phyloP scores from a whole-genome alignment of 495 filamentous ascomycete genomes.

The Tricharina praecox region DNA sequence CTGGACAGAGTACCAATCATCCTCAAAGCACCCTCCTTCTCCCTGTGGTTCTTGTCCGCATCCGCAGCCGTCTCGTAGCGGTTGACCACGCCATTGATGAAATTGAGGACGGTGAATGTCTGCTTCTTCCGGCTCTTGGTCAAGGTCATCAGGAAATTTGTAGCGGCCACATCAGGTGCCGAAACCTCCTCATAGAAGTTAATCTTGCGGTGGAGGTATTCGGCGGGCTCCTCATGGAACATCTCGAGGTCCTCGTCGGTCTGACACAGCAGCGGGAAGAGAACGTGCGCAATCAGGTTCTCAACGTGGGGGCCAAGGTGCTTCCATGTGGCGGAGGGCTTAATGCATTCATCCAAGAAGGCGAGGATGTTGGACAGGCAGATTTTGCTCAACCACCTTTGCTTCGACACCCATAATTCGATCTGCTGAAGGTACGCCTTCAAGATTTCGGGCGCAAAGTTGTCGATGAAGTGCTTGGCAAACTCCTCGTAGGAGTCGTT shows the following conservation, averaged over 20 bases:
- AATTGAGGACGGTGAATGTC: slow-evolving; percentile 80
- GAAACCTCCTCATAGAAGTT: slow-evolving; percentile 98
- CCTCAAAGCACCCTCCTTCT: slow-evolving; percentile 87
- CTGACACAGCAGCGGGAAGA: slow-evolving; percentile 90
- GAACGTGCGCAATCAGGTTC: slow-evolving; percentile 74
- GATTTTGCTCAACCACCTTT: slow-evolving; percentile 84
- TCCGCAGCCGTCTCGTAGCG: slow-evolving; percentile 70
- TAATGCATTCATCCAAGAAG: slow-evolving; percentile 92
- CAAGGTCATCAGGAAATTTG: slow-evolving; percentile 85
- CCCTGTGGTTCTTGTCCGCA: slow-evolving; percentile 72
- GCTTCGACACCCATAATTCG: slow-evolving; percentile 90
- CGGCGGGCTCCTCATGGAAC: slow-evolving; percentile 82
- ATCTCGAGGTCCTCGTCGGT: slow-evolving; percentile 83
- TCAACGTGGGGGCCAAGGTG: slow-evolving; percentile 85
- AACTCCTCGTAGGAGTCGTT: slow-evolving; percentile 57
- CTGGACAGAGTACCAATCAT: slow-evolving; percentile 94
- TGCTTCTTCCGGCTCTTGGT: slow-evolving; percentile 92
- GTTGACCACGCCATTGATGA: slow-evolving; percentile 85
- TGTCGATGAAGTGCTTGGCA: slow-evolving; percentile 73
- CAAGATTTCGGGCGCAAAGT: slow-evolving; percentile 87
- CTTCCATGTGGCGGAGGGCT: slow-evolving; percentile 91
- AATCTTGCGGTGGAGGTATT: slow-evolving; percentile 90
- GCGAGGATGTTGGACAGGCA: slow-evolving; percentile 80
- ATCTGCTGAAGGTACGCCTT: slow-evolving; percentile 83
- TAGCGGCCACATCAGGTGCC: slow-evolving; percentile 86